Percentiles rank a stretch among this genome's conserved stretches.
Evolutionary conservation across 208 protist species (phyloP).

Genomic region (Lotmaria passim): DNA sequence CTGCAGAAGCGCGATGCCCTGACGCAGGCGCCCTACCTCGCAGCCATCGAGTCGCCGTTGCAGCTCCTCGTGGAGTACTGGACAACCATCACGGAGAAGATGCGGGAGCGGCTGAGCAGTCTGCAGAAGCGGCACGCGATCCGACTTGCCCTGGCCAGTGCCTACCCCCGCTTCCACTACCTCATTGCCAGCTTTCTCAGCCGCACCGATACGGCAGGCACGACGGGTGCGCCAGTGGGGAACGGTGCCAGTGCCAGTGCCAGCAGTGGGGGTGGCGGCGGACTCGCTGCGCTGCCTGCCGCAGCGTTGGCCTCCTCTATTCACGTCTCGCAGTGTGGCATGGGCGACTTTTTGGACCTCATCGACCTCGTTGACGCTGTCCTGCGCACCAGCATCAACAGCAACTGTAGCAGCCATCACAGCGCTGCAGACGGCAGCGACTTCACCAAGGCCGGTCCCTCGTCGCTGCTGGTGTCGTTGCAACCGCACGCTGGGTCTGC

Average conservation of each 20-base stretch:
- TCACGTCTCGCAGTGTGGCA: constrained; percentile 39
- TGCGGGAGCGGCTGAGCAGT: constrained; percentile 58
- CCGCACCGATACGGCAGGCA: constrained; percentile 26
- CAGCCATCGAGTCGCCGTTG: constrained; percentile 54
- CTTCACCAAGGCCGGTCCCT: background rate
- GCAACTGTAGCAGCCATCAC: background rate
- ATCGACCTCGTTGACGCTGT: constrained; percentile 35
- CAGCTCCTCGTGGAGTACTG: constrained; percentile 77
- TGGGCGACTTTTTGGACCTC: constrained; percentile 47
- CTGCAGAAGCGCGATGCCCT: constrained; percentile 52
- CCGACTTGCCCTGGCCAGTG: constrained; percentile 42
- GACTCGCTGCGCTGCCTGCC: background rate
- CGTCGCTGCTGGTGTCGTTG: background rate
- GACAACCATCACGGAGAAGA: constrained; percentile 58
- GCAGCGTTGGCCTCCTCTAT: constrained; percentile 25
- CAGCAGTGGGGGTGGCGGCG: background rate
- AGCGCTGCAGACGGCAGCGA: background rate
- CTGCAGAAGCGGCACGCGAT: constrained; percentile 62
- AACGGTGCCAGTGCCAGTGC: background rate
- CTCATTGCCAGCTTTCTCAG: constrained; percentile 61
- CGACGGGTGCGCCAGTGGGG: constrained; percentile 8
- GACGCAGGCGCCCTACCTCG: constrained; percentile 47
- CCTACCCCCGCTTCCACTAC: constrained; percentile 56
- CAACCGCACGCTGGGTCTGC: background rate
- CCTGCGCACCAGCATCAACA: background rate